Percentiles rank a stretch among this genome's conserved stretches.
phyloP scores from a whole-genome alignment of 2,329 filamentous ascomycete genomes.

The Alternaria infectoria region DNA sequence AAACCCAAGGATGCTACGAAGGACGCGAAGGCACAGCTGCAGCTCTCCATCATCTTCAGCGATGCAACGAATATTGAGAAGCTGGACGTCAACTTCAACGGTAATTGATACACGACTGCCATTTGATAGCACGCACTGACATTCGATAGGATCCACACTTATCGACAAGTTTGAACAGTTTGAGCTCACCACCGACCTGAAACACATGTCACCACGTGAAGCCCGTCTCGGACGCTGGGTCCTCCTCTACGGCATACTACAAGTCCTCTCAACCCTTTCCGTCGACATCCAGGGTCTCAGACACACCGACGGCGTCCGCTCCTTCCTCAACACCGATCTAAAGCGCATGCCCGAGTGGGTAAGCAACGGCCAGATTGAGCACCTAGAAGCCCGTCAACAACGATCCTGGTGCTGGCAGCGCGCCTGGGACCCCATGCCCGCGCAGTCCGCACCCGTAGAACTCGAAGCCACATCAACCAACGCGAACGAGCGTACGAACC shows the following conservation, averaged over 20 bases:
- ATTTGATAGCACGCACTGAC: slow-evolving; percentile 8
- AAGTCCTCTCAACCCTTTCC: slow-evolving; percentile 51
- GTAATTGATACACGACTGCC: slow-evolving; percentile 19
- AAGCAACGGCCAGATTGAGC: slow-evolving; percentile 30
- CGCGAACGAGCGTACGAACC: not conserved
- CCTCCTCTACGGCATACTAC: slow-evolving; percentile 51
- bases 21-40: slow-evolving; percentile 49
- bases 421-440: slow-evolving; percentile 34
- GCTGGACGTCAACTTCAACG: slow-evolving; percentile 44
- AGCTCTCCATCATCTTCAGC: slow-evolving; percentile 49
- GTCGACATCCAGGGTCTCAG: slow-evolving; percentile 50
- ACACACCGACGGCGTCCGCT: slow-evolving; percentile 46
- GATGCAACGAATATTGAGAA: slow-evolving; percentile 52
- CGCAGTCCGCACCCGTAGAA: slow-evolving; percentile 34
- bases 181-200: slow-evolving; percentile 47
- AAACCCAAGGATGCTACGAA: slow-evolving; percentile 39
- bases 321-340: slow-evolving; percentile 50
- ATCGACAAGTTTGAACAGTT: slow-evolving; percentile 51
- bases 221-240: slow-evolving; percentile 54
- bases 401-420: slow-evolving; percentile 48
- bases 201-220: slow-evolving; percentile 45
- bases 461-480: slow-evolving; percentile 30
- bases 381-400: slow-evolving; percentile 39
- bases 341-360: slow-evolving; percentile 49
- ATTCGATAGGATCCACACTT: slow-evolving; percentile 41